Percentiles rank a stretch among this genome's conserved stretches.
These are phyloP conservation scores for Cicer yamashitae DNA, from an alignment of 306 rosid species.

Conservation along the genomic window DNA sequence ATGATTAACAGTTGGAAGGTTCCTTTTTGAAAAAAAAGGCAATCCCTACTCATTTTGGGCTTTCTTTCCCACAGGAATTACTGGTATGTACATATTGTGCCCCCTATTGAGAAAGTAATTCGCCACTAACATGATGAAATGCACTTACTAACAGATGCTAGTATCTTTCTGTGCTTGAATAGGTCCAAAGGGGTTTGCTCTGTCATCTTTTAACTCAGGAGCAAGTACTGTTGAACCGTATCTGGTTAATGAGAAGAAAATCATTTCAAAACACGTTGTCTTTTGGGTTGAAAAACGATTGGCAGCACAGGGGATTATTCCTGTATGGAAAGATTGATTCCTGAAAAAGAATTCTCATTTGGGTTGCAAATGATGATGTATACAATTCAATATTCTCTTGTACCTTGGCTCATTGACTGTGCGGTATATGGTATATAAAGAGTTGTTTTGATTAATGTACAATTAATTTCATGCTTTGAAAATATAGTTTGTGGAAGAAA, in stretches of 20 bases:
- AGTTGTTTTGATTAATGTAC: constrained; percentile 21
- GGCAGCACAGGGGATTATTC: constrained; percentile 97
- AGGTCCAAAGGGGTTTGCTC: constrained; percentile 94
- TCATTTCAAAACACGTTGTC: constrained; percentile 70
- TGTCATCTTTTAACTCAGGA: constrained; percentile 74
- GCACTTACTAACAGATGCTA: neutral
- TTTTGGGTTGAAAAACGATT: constrained; percentile 97
- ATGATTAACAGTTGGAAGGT: constrained; percentile 78
- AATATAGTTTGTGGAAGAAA: too few species aligned
- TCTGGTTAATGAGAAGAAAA: constrained; percentile 86
- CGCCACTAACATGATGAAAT: constrained; percentile 10
- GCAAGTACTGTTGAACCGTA: constrained; percentile 93
- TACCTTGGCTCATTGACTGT: constrained; percentile 34
- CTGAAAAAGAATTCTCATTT: constrained; percentile 7
- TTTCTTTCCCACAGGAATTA: constrained; percentile 79
- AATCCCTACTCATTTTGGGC: constrained; percentile 81
- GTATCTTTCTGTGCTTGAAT: constrained; percentile 35
- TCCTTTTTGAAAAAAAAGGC: constrained; percentile 70
- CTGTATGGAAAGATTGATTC: constrained; percentile 79
- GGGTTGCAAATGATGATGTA: constrained; percentile 48
- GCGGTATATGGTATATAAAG: constrained; percentile 21
- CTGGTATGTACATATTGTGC: constrained; percentile 53
- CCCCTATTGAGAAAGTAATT: constrained; percentile 8
- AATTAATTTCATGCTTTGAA: neutral
- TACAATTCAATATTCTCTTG: constrained; percentile 43